Percentiles rank a stretch among this genome's conserved stretches.
Evolutionary conservation across 1,284 basidiomycete genomes (phyloP).

Genomic region (Tylopilus sp.): DNA sequence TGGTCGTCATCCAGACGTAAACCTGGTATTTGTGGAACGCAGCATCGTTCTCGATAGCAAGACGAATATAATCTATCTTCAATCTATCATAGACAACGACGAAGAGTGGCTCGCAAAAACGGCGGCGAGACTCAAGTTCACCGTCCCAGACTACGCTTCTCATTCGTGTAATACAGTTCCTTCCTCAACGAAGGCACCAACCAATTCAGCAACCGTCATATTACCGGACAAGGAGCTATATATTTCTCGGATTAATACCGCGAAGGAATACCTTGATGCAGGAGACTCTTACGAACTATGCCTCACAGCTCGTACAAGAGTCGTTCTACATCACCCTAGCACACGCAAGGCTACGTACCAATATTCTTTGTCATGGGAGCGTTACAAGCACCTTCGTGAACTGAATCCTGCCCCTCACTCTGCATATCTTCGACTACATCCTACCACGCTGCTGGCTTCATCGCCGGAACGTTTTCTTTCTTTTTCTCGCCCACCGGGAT

Average conservation of each 20-base stretch:
- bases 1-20: conserved; percentile 61
- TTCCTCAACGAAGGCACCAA: conserved; percentile 29
- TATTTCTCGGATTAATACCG: conserved; percentile 68
- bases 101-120: conserved; percentile 54
- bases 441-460: conserved; percentile 69
- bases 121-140: conserved; percentile 18
- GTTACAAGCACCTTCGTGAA: conserved; percentile 69
- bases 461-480: conserved; percentile 94
- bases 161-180: conserved; percentile 15
- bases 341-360: conserved; percentile 30
- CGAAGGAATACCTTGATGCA: conserved; percentile 74
- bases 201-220: conserved; percentile 38
- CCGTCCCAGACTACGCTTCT: conserved; percentile 31
- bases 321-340: conserved; percentile 38
- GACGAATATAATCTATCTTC: conserved; percentile 53
- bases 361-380: conserved; percentile 63
- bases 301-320: conserved; percentile 76
- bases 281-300: conserved; percentile 98
- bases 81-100: conserved; percentile 63
- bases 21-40: conserved; percentile 71
- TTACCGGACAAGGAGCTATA: conserved; percentile 64
- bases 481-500: conserved; percentile 64
- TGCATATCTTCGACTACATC: conserved; percentile 74
- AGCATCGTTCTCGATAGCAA: conserved; percentile 66
- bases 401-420: conserved; percentile 93